These are phyloP conservation scores for Acer yangbiense DNA, from an alignment of 345 rosid species.

Conservation along the genomic window DNA sequence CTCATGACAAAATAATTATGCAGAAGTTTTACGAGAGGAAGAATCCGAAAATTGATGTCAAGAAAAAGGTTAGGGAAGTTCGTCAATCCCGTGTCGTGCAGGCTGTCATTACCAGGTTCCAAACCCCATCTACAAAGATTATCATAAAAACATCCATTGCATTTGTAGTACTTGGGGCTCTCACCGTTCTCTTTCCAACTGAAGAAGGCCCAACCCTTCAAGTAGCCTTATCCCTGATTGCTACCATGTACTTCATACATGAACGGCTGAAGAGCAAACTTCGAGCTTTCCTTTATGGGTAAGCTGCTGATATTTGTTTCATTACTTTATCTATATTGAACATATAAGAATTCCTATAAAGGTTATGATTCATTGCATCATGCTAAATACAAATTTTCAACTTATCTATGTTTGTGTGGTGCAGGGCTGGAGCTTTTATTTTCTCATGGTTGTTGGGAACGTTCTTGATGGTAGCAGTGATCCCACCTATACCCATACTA, in stretches of 20 bases:
- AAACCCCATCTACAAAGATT: constrained; percentile 63
- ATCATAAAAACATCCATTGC: constrained; percentile 63
- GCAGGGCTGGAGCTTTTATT: constrained; percentile 79
- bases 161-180: constrained; percentile 71
- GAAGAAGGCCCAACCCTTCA: constrained; percentile 98
- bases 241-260: constrained; percentile 76
- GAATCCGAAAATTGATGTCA: constrained; percentile 77
- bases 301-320: constrained; percentile 24
- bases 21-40: constrained; percentile 85
- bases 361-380: neutral
- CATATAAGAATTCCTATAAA: neutral
- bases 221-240: constrained; percentile 72
- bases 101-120: constrained; percentile 71
- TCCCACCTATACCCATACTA: constrained; percentile 84
- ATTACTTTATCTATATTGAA: neutral
- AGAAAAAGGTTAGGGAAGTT: constrained; percentile 73
- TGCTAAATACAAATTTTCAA: neutral
- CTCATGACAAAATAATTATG: constrained; percentile 92
- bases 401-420: constrained; percentile 25
- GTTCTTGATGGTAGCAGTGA: constrained; percentile 88
- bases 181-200: constrained; percentile 85
- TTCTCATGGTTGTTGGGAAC: constrained; percentile 92
- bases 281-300: constrained; percentile 82
- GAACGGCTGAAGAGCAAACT: constrained; percentile 74
- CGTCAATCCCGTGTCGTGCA: constrained; percentile 68